These are phyloP conservation scores for Xylogone sp. DNA, from an alignment of 2,329 filamentous ascomycete genomes.

Conservation along the genomic window DNA sequence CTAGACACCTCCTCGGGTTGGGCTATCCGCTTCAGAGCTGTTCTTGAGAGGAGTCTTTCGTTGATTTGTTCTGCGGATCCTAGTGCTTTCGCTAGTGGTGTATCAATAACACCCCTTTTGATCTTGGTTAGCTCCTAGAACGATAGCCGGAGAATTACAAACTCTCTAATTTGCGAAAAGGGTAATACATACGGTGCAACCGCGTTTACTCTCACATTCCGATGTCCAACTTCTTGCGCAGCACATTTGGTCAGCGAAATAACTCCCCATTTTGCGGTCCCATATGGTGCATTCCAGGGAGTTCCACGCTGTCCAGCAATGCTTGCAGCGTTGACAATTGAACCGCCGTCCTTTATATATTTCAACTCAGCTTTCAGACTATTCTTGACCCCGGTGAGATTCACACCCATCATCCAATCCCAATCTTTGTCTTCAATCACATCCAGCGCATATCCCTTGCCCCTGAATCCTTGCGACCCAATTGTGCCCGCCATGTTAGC, in stretches of 20 bases:
- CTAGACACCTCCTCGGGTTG: conserved; percentile 28
- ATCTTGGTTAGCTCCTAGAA: conserved; percentile 4
- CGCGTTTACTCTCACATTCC: conserved; percentile 9
- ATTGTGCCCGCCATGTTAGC: conserved; percentile 19
- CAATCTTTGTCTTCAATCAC: conserved; percentile 35
- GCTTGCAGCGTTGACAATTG: conserved; percentile 51
- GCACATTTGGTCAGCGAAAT: conserved; percentile 23
- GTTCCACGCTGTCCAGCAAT: conserved; percentile 36
- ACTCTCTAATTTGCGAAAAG: not conserved
- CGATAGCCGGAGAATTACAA: conserved; percentile 1
- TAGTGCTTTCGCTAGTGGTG: conserved; percentile 13
- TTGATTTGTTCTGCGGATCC: not conserved
- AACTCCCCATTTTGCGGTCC: conserved; percentile 26
- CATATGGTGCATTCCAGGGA: conserved; percentile 19
- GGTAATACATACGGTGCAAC: conserved; percentile 10
- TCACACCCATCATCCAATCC: conserved; percentile 39
- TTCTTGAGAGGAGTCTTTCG: not conserved
- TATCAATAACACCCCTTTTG: conserved; percentile 2
- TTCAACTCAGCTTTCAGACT: conserved; percentile 44
- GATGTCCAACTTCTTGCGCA: conserved; percentile 22
- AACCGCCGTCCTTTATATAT: conserved; percentile 42
- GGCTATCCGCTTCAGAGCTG: conserved; percentile 20
- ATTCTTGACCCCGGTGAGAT: conserved; percentile 44
- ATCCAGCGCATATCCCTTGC: conserved; percentile 5
- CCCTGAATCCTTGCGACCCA: not conserved